Conservation (phyloP, 2,329 filamentous ascomycete genomes). For the Neocatenulostroma microsporum region DNA sequence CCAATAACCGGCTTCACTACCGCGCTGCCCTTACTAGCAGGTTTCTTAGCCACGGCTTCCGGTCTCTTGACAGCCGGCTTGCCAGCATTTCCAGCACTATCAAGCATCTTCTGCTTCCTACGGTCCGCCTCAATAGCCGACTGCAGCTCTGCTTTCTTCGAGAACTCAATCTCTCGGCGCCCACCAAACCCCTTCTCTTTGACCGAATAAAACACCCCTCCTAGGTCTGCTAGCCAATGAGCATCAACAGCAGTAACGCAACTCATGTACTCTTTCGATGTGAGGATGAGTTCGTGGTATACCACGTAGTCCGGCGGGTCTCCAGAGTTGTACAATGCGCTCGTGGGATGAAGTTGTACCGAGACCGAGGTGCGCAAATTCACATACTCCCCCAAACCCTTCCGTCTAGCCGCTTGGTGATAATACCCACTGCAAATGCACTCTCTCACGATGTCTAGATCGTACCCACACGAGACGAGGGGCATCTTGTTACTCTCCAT, state of each 20-base stretch:
- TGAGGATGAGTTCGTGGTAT: conserved; percentile 96
- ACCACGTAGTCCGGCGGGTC: conserved; percentile 95
- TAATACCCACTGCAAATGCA: conserved; percentile 98
- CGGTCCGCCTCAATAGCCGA: conserved; percentile 22
- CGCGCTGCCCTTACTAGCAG: conserved; percentile 19
- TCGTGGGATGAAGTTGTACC: conserved; percentile 90
- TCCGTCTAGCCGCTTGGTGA: conserved; percentile 92
- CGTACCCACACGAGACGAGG: conserved; percentile 81
- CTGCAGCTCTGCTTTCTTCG: conserved; percentile 25
- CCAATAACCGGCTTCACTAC: conserved; percentile 25
- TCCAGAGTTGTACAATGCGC: conserved; percentile 82
- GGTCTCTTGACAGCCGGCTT: conserved; percentile 10
- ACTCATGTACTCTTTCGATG: conserved; percentile 95
- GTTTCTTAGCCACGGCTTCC: conserved; percentile 13
- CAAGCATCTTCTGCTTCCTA: conserved; percentile 12
- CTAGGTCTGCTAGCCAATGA: conserved; percentile 92
- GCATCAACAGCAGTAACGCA: conserved; percentile 94
- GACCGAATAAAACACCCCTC: conserved; percentile 93
- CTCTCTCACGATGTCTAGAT: conserved; percentile 92
- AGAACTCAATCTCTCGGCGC: conserved; percentile 25
- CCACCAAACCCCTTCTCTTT: conserved; percentile 78
- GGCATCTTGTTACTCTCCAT: conserved; percentile 90
- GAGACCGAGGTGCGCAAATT: conserved; percentile 92
- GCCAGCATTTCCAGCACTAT: conserved; percentile 13
- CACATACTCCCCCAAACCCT: conserved; percentile 97